Base-by-base conservation (phyloP, 192 early-diverging fungal species). In the Chytriomyces hyalinus region DNA sequence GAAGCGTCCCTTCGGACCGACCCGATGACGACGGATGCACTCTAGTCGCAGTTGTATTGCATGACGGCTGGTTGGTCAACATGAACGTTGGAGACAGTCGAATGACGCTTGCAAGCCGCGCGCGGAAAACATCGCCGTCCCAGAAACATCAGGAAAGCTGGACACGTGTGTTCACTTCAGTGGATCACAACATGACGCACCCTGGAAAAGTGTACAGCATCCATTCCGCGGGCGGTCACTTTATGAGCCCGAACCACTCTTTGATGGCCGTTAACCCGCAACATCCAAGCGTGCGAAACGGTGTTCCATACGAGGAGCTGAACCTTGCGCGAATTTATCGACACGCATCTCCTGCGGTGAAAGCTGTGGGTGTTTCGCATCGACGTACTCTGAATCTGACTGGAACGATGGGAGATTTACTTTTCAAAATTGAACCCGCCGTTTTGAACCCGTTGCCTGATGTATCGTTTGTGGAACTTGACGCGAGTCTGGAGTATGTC, bases 161-260 rank as follows among this genome's bases (percentile, higher is more conserved):
- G 85, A 63, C 17, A 22, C 70, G 75, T 7, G 61, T 84, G 17
- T 90, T 90, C 75, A 36, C 79, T 3, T 84, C 84, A n/a, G 67
- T 49, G 15, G 89, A 90, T 71, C 89, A 90, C 81, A 88, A 87
- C 79, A 89, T 88, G 85, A 80, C 83, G n/a, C 88, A 90, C 72
- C 82, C 87, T 4, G 83, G 77, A 50, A 90, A 90, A 83, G 85
- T 86, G 7, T 79, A 78, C 70, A 74, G 81, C 69, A 90, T 90
- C 46, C 70, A 86, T 53, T 11, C 57, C 22, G 59, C 73, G 63
- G 88, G 88, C 5, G 89, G 89, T 2, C 76, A 85, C 61, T 90
- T 90, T 64, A 79, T 90, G 70, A 79, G 83, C 63, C 82, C 84
- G 20, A 82, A 74, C 70, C 86, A 85, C 47, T 82, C 79, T 4